phyloP scores from a whole-genome alignment of 306 rosid genomes.

The Dicorynia guianensis region DNA sequence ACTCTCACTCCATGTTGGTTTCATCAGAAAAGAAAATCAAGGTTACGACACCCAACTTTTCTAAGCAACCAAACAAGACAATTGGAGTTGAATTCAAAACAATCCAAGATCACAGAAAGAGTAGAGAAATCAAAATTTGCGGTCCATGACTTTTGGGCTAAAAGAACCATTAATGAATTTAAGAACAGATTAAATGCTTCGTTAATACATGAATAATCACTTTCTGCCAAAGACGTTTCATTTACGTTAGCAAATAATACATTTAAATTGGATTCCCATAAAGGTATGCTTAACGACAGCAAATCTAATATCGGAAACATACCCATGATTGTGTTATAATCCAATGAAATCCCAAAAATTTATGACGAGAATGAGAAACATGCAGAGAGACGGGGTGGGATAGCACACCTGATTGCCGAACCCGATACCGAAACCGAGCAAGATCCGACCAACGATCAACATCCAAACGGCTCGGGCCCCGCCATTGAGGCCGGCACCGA shows the following conservation, averaged over 20 bases:
- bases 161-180: neutral
- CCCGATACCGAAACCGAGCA: constrained; percentile 70
- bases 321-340: neutral
- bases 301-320: too few relatives aligned
- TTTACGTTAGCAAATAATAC: neutral
- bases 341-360: neutral
- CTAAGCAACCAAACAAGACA: constrained; percentile 46
- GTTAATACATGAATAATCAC: neutral
- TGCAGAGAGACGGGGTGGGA: too few relatives aligned
- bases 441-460: constrained; percentile 63
- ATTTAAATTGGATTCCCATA: too few relatives aligned
- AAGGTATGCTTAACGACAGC: too few relatives aligned
- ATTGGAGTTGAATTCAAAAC: constrained; percentile 1
- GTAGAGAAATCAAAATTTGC: constrained; percentile 1
- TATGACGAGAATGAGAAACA: neutral
- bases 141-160: neutral
- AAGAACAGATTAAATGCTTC: neutral
- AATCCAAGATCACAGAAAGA: neutral
- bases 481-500: constrained; percentile 62
- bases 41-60: constrained; percentile 29
- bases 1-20: constrained; percentile 2
- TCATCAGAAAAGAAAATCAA: neutral
- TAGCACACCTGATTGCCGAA: constrained; percentile 73
- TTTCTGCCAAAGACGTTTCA: neutral
- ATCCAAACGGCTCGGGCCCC: constrained; percentile 54